Evolutionary conservation across 257 asterid species (phyloP), one percentile per base, ranked within the genome.

Genomic region (Ocimum tenuiflorum): DNA sequence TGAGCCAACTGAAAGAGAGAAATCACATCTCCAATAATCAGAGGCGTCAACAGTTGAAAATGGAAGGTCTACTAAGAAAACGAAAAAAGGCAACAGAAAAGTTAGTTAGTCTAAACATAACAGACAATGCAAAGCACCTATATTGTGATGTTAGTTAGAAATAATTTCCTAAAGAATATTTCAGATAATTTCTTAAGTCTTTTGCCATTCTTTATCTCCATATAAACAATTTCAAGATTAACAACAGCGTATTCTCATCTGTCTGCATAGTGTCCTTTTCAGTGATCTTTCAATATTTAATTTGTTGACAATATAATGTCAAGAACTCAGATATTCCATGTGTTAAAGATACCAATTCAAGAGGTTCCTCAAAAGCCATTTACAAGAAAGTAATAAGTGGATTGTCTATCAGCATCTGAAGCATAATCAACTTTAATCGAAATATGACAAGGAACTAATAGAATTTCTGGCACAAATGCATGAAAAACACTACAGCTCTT

Each of bases 31-130:
- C 49, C 38, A 47, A 77, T 51, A 62, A 71, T 60, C 27, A 56
- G 18, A 33, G 49, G 68, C 69, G 62, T 50, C 57, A 42, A 13
- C 50, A 52, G 55, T 61, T 58, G 35, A 15, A 64, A 57, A 66
- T 66, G 77, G 58, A 38, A 71, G 31, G 46, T 46, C 67, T 35
- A 15, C 54, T 53, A 52, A 24, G 63, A 49, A 68, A 68, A 48
- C 43, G 6, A 68, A 31, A 60, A 17, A 22, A 63, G 51, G 39
- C 63, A 55, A 63, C 63, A 50, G 9, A 65, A 41, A 71, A 67
- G 14, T 14, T 12, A 27, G 33, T 46, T 20, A 35, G 51, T 43
- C 61, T 56, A 18, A 45, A 31, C 3, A 33, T 17, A 66, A 42
- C 29, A 36, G 61, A 68, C 55, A 67, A 27, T 12, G 51, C 0